A percentile compares a stretch with the other conserved stretches of the same genome.
phyloP scores from a whole-genome alignment of 2,329 filamentous ascomycete genomes.

The Sarocladiaceae sp. region DNA sequence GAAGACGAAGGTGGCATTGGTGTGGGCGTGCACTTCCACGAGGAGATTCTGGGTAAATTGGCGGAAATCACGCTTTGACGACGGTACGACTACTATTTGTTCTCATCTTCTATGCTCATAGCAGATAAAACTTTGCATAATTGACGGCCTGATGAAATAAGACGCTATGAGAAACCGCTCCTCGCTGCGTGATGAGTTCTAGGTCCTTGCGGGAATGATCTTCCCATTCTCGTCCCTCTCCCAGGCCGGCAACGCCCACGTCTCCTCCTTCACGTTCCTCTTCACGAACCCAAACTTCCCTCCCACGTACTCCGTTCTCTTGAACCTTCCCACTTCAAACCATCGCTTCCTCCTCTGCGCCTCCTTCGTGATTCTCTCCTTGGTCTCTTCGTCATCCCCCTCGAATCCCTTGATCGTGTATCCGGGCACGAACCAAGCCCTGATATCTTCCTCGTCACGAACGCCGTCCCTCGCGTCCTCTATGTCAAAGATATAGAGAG shows the following conservation, averaged over 20 bases:
- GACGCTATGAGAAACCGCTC: neutral
- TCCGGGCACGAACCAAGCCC: constrained; percentile 3
- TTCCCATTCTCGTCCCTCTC: constrained; percentile 4
- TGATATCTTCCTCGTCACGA: neutral
- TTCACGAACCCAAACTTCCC: constrained; percentile 2
- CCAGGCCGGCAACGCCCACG: constrained; percentile 7
- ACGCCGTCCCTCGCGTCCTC: neutral
- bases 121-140: too few species aligned
- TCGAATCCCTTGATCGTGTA: neutral
- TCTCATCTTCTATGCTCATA: too few species aligned
- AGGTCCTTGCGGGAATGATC: neutral
- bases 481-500: neutral
- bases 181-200: neutral
- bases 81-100: too few species aligned
- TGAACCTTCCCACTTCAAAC: neutral
- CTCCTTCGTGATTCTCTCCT: neutral
- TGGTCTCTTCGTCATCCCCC: neutral
- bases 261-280: neutral
- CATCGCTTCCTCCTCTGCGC: neutral
- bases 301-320: constrained; percentile 3
- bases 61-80: neutral
- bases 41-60: constrained; percentile 2
- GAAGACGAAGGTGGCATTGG: constrained; percentile 1
- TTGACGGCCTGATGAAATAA: too few species aligned
- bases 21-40: constrained; percentile 3